phyloP scores from a whole-genome alignment of 768 basidiomycete species.

The Tephrocybe sp. region DNA sequence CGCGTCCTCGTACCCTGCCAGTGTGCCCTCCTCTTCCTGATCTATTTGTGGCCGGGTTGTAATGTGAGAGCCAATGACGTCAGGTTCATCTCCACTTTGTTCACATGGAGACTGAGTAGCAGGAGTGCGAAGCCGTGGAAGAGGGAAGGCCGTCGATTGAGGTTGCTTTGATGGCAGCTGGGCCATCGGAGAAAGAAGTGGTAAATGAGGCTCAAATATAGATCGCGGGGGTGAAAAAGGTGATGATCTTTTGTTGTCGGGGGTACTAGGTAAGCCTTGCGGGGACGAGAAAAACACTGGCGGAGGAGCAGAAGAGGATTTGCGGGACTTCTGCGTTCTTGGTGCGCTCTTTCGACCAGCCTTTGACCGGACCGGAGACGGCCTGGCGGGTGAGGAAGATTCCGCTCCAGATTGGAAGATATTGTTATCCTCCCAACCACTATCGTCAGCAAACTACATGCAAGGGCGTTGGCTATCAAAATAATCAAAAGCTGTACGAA shows the following conservation, averaged over 20 bases:
- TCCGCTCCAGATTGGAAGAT: constrained; percentile 89
- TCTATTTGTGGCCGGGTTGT: constrained; percentile 5
- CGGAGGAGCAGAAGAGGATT: constrained; percentile 72
- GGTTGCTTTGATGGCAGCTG: constrained; percentile 24
- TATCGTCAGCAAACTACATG: constrained; percentile 48
- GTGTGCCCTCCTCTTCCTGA: constrained; percentile 5
- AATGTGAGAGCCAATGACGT: constrained; percentile 17
- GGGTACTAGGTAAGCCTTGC: constrained; percentile 31
- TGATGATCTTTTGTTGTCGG: constrained; percentile 13
- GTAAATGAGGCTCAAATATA: constrained; percentile 54
- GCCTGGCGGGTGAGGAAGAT: constrained; percentile 74
- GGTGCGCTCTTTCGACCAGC: constrained; percentile 35
- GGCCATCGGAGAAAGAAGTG: constrained; percentile 26
- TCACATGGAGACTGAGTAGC: constrained; percentile 18
- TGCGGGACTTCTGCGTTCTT: constrained; percentile 51
- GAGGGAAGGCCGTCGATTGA: constrained; percentile 1
- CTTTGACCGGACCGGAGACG: constrained; percentile 51
- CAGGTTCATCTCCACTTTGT: constrained; percentile 26
- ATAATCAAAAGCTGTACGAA: constrained; percentile 3
- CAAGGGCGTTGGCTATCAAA: constrained; percentile 3
- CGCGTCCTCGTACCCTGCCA: constrained; percentile 7
- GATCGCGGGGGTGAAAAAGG: constrained; percentile 49
- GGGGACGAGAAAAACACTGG: constrained; percentile 42
- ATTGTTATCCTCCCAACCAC: constrained; percentile 90
- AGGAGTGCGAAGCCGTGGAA: not conserved